Conservation (phyloP, 352 stramenopile species). For the Phytophthora melonis region DNA sequence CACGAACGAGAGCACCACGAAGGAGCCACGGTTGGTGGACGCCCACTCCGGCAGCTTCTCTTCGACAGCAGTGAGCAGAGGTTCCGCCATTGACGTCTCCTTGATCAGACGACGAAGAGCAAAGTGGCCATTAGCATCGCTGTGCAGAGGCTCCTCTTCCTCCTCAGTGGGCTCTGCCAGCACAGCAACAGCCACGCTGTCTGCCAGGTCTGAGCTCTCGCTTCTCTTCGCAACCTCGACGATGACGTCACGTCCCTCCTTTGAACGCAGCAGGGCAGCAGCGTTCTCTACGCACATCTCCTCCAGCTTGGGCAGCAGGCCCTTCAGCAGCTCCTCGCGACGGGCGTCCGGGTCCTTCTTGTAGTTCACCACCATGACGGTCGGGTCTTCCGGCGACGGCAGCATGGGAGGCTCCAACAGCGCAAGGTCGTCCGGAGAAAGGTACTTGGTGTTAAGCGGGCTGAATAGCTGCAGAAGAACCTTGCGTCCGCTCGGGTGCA, state of each 20-base stretch:
- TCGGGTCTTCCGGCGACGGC: constrained; percentile 68
- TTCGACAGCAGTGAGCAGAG: constrained; percentile 64
- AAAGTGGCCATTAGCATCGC: constrained; percentile 79
- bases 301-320: constrained; percentile 83
- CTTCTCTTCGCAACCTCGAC: constrained; percentile 83
- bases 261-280: constrained; percentile 75
- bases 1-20: constrained; percentile 86
- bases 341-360: constrained; percentile 87
- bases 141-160: constrained; percentile 68
- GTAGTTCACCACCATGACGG: constrained; percentile 81
- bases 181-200: constrained; percentile 57
- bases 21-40: constrained; percentile 80
- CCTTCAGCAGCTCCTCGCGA: constrained; percentile 81
- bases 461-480: constrained; percentile 83
- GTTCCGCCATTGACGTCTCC: constrained; percentile 63
- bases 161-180: constrained; percentile 50
- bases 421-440: constrained; percentile 79
- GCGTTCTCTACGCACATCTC: constrained; percentile 76
- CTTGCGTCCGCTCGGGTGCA: constrained; percentile 82
- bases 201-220: constrained; percentile 55
- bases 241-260: constrained; percentile 82
- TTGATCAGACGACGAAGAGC: constrained; percentile 82
- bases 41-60: constrained; percentile 63
- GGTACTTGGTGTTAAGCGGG: constrained; percentile 86
- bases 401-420: constrained; percentile 82